These are phyloP conservation scores for Ceratocystis diversiconidia DNA, from an alignment of 2,329 filamentous ascomycete genomes.

Conservation along the genomic window DNA sequence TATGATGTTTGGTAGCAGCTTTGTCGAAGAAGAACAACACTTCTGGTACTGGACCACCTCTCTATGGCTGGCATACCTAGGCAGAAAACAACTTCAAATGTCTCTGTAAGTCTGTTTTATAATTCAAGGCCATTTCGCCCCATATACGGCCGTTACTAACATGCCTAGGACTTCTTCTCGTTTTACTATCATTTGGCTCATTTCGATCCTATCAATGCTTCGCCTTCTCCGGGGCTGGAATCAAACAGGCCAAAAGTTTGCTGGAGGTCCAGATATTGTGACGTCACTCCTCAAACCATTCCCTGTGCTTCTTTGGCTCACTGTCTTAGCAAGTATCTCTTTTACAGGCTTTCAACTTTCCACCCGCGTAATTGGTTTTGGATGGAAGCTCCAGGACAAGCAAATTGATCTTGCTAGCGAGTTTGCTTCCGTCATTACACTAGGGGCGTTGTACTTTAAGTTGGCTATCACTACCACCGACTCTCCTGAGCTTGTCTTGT, in stretches of 20 bases:
- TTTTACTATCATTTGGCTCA: constrained; percentile 24
- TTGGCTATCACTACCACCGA: constrained; percentile 76
- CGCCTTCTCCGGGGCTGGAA: constrained; percentile 73
- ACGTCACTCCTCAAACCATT: constrained; percentile 52
- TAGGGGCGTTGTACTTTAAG: constrained; percentile 64
- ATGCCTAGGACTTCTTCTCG: constrained; percentile 18
- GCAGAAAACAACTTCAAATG: constrained; percentile 27
- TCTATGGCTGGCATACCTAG: constrained; percentile 49
- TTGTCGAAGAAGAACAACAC: constrained; percentile 95
- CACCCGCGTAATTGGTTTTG: neutral
- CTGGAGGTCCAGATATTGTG: constrained; percentile 78
- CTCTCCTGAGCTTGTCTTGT: constrained; percentile 60
- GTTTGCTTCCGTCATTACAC: constrained; percentile 29
- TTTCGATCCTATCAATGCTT: constrained; percentile 43
- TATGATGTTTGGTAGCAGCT: constrained; percentile 98
- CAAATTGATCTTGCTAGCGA: constrained; percentile 26
- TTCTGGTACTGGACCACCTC: constrained; percentile 92
- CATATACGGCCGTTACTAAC: neutral
- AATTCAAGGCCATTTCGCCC: neutral
- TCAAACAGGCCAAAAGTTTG: constrained; percentile 91
- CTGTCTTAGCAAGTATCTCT: constrained; percentile 57
- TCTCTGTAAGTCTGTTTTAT: neutral
- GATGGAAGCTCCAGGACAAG: constrained; percentile 22
- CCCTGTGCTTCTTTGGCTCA: constrained; percentile 55
- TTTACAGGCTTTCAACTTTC: constrained; percentile 30